Conservation (phyloP, 148 eudicot species). For the Persicaria maculosa region DNA sequence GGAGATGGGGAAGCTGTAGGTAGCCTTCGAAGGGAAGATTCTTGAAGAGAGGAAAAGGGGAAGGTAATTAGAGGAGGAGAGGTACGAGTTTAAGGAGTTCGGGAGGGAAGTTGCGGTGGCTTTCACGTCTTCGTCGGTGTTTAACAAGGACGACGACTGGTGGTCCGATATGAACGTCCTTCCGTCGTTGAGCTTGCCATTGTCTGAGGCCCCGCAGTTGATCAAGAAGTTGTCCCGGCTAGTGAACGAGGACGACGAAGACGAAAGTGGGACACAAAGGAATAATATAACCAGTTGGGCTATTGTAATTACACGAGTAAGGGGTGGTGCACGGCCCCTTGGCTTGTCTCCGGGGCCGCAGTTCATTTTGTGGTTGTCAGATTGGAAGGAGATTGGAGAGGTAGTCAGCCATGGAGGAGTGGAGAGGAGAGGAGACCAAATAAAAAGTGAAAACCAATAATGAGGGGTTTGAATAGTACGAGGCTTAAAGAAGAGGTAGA, state of each 20-base stretch:
- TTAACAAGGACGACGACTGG: slow-evolving; percentile 39
- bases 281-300: not conserved
- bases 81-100: slow-evolving; percentile 11
- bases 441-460: too few relatives aligned
- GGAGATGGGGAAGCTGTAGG: slow-evolving; percentile 41
- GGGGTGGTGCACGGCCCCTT: not conserved
- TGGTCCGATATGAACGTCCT: slow-evolving; percentile 64
- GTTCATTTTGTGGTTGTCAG: not conserved
- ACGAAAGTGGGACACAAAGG: not conserved
- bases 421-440: not conserved
- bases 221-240: slow-evolving; percentile 48
- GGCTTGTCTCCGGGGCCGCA: not conserved
- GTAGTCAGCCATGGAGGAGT: not conserved
- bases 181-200: slow-evolving; percentile 39
- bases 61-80: slow-evolving; percentile 10
- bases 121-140: slow-evolving; percentile 52
- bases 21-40: slow-evolving; percentile 33
- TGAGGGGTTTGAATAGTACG: not conserved
- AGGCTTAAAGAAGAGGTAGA: slow-evolving; percentile 5
- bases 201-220: slow-evolving; percentile 43
- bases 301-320: not conserved
- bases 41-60: slow-evolving; percentile 39
- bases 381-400: not conserved
- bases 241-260: slow-evolving; percentile 20
- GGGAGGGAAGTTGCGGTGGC: slow-evolving; percentile 29